These are phyloP conservation scores for Heterobasidion occidentale DNA, from an alignment of 1,284 basidiomycete genomes.

Conservation along the genomic window DNA sequence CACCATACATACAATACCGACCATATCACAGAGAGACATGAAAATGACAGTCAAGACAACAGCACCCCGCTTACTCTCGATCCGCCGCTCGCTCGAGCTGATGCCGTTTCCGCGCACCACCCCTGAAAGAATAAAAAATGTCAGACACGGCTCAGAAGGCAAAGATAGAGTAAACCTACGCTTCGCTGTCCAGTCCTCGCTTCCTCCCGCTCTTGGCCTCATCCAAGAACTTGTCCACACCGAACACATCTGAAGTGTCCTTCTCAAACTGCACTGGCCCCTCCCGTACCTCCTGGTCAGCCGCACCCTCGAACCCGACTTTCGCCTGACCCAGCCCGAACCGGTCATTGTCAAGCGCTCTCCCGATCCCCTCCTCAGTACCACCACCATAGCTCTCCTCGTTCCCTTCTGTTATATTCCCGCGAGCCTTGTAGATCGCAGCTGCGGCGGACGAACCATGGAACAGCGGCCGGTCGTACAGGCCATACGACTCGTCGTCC, in stretches of 20 bases:
- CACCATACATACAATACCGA: too few relatives aligned
- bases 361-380: constrained; percentile 88
- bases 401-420: constrained; percentile 76
- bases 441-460: constrained; percentile 93
- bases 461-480: constrained; percentile 96
- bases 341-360: constrained; percentile 88
- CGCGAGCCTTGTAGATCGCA: constrained; percentile 94
- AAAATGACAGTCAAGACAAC: background rate
- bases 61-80: background rate
- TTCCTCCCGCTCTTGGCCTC: constrained; percentile 94
- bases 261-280: constrained; percentile 99
- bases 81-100: background rate
- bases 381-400: constrained; percentile 91
- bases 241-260: constrained; percentile 95
- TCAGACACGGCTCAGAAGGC: background rate
- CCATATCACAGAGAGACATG: constrained; percentile 9
- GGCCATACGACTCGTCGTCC: constrained; percentile 87
- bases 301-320: constrained; percentile 85
- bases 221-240: constrained; percentile 94
- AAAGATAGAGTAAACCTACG: constrained; percentile 35
- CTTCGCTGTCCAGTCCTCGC: constrained; percentile 74
- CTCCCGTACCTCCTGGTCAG: constrained; percentile 74
- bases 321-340: constrained; percentile 86
- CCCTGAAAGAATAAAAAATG: background rate
- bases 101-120: background rate